Evolutionary conservation across 371 early-diverging fungal species (phyloP), one percentile per base, ranked within the genome.

Genomic region (Mortierella sp.): DNA sequence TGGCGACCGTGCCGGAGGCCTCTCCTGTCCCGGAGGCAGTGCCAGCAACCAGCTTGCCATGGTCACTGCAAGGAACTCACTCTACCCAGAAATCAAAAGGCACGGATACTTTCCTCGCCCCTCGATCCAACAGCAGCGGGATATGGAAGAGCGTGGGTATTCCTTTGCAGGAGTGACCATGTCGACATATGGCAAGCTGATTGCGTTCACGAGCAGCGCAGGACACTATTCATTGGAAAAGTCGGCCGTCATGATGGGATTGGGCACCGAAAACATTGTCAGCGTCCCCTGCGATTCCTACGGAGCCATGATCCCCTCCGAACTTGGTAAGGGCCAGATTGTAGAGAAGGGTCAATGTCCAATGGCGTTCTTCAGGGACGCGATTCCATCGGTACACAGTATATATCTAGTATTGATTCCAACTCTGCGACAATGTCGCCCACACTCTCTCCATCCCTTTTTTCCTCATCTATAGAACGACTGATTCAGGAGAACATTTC

Each of bases 161-260:
- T 55, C 34, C 24, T 40, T 70, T 43, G 53, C 57, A 50, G 54
- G 70, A 28, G 9, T 69, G 19, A 69, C 51, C 19, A 48, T 64
- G 37, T 71, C 79, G 44, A 75, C 82, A 0, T 91, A 92, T 75
- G 92, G 92, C 26, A 89, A 86, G 61, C 87, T 95, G 11, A 91
- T 91, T 34, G 90, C 95, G 28, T 96, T 96, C 85, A 95, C 96
- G 0, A 95, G 96, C 28, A 82, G 77, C 0, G 92, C 95, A 40
- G 91, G 95, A 43, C 97, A 97, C 77, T 97, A 96, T 81, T 94
- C 95, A 43, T 91, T 97, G 34, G 93, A 93, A 37, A 96, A 96
- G 83, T 87, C 95, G 9, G 96, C 93, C 1, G 91, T 95, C 31
- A 88, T 93, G 0, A 86, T 95, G 77, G 97, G 97, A 0, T 74